Percentiles rank a stretch among this genome's conserved stretches.
phyloP scores from a whole-genome alignment of 768 basidiomycete species.

The Podaxis carcinomalis region DNA sequence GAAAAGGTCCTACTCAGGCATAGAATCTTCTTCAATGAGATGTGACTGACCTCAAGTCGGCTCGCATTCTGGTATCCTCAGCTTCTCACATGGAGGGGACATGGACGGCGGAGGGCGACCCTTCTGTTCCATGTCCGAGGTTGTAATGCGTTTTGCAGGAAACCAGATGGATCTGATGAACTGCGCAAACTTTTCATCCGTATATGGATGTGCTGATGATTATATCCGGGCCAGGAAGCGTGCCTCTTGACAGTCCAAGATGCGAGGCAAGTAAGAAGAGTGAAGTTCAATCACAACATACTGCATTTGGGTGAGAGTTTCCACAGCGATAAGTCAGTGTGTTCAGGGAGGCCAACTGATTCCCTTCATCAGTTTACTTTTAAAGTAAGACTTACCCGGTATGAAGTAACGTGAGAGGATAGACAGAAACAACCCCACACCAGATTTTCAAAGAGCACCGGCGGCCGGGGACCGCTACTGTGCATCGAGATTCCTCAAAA shows the following conservation, averaged over 20 bases:
- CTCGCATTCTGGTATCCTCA: not conserved
- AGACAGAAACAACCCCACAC: not conserved
- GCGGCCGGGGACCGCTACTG: not conserved
- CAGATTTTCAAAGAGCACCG: not conserved
- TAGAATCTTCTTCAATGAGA: not conserved
- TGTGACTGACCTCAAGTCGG: not conserved
- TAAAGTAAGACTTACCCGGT: not conserved
- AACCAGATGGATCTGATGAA: conserved; percentile 5
- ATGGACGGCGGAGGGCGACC: not conserved
- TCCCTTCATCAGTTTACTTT: not conserved
- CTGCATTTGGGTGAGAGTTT: conserved; percentile 1
- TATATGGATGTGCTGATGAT: not conserved
- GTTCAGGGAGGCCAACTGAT: not conserved
- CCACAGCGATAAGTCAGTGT: not conserved
- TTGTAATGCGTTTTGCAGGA: not conserved
- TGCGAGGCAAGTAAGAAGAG: not conserved
- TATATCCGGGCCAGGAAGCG: not conserved
- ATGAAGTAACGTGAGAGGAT: not conserved
- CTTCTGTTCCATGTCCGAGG: not conserved
- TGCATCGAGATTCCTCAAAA: not conserved
- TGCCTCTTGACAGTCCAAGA: not conserved
- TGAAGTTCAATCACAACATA: not conserved
- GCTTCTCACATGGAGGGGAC: not conserved
- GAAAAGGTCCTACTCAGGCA: not conserved
- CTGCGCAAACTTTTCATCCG: conserved; percentile 6